Base-by-base conservation (phyloP, 2,329 filamentous ascomycete genomes). In the Verticillium nonalfalfae region DNA sequence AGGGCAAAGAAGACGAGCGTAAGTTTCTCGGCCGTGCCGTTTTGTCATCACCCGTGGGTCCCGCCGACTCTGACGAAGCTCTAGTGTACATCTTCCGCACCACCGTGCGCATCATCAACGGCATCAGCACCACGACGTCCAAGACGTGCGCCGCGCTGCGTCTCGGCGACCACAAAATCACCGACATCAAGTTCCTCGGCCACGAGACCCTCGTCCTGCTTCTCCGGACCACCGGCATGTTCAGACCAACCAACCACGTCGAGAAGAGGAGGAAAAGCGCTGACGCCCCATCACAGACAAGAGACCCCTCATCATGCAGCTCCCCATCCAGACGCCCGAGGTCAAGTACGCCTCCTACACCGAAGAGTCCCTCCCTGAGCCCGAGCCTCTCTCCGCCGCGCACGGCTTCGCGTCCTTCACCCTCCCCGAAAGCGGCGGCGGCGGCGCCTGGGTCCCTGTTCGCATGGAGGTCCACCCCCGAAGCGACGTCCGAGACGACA, bases 121-220 rank as follows among this genome's bases (percentile, higher is more conserved):
- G 85, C 45, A 84, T 88, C 61, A 90, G 84, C 66, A 77, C 78
- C 60, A 71, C 73, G 39, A 68, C 74, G 3, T 67, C 72, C 1
- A 76, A 76, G 1, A 70, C 71, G n/a, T 72, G 73, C 4, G 76
- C 78, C 39, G 69, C 72, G 31, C 64, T 86, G 9, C 72, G 73
- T 36, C 71, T 85, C 1, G 75, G 72, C 1, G 68, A 74, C 6
- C 75, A 74, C 11, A 74, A 72, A n/a, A 73, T 88, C 15, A 72
- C 85, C 21, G 88, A 92, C 69, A 72, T 89, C 14, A 87, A 88
- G 69, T 91, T 93, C 68, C 79, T 90, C 54, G 81, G 89, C 67
- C 84, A 89, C 60, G 73, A 79, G 13, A 79, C 76, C 0, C 71
- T 93, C 1, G 78, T 92, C 59, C 31, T 56, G 15, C 56, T 31